Percentiles rank a stretch among this genome's conserved stretches.
phyloP scores from a whole-genome alignment of 129 eudicot species.

The Pseudognaphalium luteoalbum region DNA sequence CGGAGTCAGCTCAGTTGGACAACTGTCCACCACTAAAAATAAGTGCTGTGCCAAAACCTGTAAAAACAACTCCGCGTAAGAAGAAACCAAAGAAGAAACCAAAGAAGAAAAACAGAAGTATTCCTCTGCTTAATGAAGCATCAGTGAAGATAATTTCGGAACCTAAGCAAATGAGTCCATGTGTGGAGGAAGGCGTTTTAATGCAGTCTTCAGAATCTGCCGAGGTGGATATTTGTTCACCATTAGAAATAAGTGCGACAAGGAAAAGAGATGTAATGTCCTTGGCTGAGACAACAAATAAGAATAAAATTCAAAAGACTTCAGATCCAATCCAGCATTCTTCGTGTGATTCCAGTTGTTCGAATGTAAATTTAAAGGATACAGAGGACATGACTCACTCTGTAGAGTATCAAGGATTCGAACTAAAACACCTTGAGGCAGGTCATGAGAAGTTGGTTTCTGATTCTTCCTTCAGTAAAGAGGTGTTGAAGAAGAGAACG shows the following conservation, averaged over 20 bases:
- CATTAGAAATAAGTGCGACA: neutral
- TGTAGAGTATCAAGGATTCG: conserved; percentile 20
- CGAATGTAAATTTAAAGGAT: conserved; percentile 26
- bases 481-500: conserved; percentile 7
- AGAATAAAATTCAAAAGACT: conserved; percentile 11
- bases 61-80: neutral
- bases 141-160: conserved; percentile 10
- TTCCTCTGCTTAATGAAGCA: conserved; percentile 13
- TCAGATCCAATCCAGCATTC: conserved; percentile 23
- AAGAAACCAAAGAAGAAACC: neutral
- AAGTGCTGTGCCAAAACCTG: neutral
- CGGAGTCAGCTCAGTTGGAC: conserved; percentile 4
- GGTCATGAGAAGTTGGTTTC: conserved; percentile 25
- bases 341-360: conserved; percentile 33
- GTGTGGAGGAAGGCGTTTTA: no score
- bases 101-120: conserved; percentile 12
- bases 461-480: conserved; percentile 17
- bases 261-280: conserved; percentile 12
- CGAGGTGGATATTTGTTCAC: neutral
- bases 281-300: conserved; percentile 4
- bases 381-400: conserved; percentile 4
- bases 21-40: neutral
- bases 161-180: conserved; percentile 8
- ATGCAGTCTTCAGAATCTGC: no score
- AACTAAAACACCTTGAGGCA: neutral